Percentiles rank a stretch among this genome's conserved stretches.
Conservation (phyloP, 2,329 filamentous ascomycete genomes). For the Alternaria atra region DNA sequence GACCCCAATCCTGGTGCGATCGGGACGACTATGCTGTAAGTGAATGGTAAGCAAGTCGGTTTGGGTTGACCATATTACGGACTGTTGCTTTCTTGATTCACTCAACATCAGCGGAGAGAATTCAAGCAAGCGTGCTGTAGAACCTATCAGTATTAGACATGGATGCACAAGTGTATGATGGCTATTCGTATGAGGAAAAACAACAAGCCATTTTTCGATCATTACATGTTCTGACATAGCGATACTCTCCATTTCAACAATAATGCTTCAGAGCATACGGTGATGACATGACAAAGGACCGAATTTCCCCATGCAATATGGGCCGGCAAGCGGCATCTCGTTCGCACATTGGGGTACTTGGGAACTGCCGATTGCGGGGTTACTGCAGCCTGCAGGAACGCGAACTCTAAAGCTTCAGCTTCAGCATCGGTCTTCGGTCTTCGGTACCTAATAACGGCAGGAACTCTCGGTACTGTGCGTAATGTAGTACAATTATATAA, state of each 20-base stretch:
- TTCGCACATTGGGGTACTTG: not conserved
- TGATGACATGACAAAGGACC: not conserved
- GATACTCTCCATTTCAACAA: not conserved
- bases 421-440: not conserved
- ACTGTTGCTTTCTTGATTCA: no score
- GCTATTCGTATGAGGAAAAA: no score
- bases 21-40: no score
- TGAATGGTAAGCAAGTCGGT: no score
- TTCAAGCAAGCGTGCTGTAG: no score
- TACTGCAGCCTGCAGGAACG: not conserved
- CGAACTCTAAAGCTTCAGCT: not conserved
- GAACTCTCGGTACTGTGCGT: not conserved
- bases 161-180: no score
- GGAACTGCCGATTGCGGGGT: conserved; percentile 4
- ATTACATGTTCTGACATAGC: not conserved
- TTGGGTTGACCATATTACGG: no score
- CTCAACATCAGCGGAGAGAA: no score
- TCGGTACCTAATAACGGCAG: not conserved
- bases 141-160: no score
- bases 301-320: not conserved
- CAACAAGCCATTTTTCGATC: no score
- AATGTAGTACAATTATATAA: not conserved
- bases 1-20: no score
- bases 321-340: not conserved
- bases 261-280: no score